Evolutionary conservation across 2,329 filamentous ascomycete species (phyloP).

Genomic region (Xylaria polymorpha): DNA sequence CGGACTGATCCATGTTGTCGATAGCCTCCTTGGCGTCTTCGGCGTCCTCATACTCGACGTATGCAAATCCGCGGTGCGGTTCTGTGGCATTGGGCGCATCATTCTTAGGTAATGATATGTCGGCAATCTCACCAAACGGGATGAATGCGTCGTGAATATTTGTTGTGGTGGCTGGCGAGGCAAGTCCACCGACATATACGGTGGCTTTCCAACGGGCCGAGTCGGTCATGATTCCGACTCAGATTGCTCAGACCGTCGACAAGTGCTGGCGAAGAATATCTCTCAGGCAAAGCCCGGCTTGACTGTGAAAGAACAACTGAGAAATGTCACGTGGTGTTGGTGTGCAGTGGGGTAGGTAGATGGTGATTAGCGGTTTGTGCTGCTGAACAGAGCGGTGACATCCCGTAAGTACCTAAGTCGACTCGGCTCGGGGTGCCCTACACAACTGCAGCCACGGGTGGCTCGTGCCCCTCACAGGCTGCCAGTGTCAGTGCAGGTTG

Average conservation of each 20-base stretch:
- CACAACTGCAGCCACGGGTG: conserved; percentile 13
- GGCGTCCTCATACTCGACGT: conserved; percentile 90
- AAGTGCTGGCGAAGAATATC: conserved; percentile 5
- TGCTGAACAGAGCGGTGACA: not conserved
- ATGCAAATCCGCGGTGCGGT: conserved; percentile 90
- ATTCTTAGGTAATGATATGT: conserved; percentile 89
- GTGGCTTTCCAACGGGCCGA: conserved; percentile 87
- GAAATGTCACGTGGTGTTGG: conserved; percentile 29
- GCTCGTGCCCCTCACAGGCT: conserved; percentile 16
- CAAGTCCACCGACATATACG: conserved; percentile 90
- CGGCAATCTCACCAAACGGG: conserved; percentile 94
- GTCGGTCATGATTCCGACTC: conserved; percentile 76
- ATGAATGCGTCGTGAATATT: conserved; percentile 92
- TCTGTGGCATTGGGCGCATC: conserved; percentile 83
- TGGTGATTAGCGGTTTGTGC: conserved; percentile 1
- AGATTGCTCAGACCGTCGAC: conserved; percentile 5
- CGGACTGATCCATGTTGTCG: conserved; percentile 98
- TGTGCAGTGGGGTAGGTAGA: conserved; percentile 7
- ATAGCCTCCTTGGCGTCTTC: conserved; percentile 94
- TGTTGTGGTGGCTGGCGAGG: conserved; percentile 78
- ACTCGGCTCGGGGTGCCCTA: too few species aligned
- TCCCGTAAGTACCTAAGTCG: not conserved
- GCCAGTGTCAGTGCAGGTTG: not conserved
- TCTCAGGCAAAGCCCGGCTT: not conserved
- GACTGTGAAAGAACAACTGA: conserved; percentile 7